Conservation (phyloP, 768 basidiomycete species). For the Leucogyrophana mollusca region DNA sequence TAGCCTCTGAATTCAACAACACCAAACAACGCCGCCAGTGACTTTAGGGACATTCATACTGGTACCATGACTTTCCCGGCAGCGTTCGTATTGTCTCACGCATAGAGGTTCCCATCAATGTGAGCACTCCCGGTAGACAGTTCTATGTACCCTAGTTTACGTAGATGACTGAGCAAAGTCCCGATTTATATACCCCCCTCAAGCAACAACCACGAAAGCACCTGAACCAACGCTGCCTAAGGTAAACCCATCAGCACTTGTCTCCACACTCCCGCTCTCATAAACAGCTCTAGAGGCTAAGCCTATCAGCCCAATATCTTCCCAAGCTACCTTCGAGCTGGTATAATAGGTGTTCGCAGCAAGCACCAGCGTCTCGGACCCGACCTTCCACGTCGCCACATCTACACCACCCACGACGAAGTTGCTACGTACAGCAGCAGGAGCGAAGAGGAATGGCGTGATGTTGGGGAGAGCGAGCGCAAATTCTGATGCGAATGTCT, state of each 20-base stretch:
- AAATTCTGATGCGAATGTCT: constrained; percentile 48
- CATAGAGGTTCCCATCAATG: too few species aligned
- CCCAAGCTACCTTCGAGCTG: constrained; percentile 31
- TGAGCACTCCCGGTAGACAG: too few species aligned
- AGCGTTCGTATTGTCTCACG: too few species aligned
- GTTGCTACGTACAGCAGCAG: constrained; percentile 39
- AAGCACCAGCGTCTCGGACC: constrained; percentile 44
- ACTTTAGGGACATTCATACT: too few species aligned
- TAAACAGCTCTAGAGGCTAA: constrained; percentile 4
- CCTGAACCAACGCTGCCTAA: constrained; percentile 17
- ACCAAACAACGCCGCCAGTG: not conserved
- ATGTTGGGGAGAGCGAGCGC: constrained; percentile 46
- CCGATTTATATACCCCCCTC: too few species aligned
- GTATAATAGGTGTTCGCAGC: constrained; percentile 51
- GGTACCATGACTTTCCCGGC: too few species aligned
- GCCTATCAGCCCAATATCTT: constrained; percentile 21
- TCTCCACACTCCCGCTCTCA: constrained; percentile 9
- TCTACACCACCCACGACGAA: constrained; percentile 43
- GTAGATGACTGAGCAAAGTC: too few species aligned
- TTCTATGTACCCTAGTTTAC: too few species aligned
- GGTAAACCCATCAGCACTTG: constrained; percentile 14
- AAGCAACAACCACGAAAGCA: constrained; percentile 11
- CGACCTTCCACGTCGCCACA: constrained; percentile 49
- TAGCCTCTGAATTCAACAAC: constrained; percentile 1
- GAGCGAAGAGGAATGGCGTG: constrained; percentile 45